Conservation (phyloP, 805 yeast species). For the Phaffomyces antillensis region DNA sequence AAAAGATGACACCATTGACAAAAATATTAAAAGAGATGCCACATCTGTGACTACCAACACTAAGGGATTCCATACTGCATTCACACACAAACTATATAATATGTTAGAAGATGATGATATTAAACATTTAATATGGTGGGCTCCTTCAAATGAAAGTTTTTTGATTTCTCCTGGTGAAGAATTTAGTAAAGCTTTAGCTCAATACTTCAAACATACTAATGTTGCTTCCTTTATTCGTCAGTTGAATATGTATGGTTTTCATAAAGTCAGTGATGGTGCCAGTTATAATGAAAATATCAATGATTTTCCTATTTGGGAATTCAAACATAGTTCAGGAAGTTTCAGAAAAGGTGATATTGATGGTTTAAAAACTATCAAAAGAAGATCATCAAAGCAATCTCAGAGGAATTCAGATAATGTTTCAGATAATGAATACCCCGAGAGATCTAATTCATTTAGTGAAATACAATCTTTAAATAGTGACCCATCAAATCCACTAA, state of each 20-base stretch:
- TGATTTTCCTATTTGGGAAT: conserved; percentile 61
- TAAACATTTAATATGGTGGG: conserved; percentile 82
- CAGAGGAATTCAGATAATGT: conserved; percentile 10
- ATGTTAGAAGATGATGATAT: conserved; percentile 79
- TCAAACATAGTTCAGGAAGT: conserved; percentile 71
- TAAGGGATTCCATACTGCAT: conserved; percentile 40
- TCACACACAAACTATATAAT: conserved; percentile 83
- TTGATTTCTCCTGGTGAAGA: conserved; percentile 80
- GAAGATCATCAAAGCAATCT: conserved; percentile 51
- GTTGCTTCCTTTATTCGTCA: conserved; percentile 76
- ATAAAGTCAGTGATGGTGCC: conserved; percentile 42
- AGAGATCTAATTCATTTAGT: conserved; percentile 14
- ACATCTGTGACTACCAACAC: conserved; percentile 16
- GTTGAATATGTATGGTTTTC: conserved; percentile 77
- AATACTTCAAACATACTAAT: conserved; percentile 74
- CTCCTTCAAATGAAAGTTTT: conserved; percentile 62
- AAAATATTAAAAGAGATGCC: conserved; percentile 11
- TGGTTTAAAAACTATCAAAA: conserved; percentile 64
- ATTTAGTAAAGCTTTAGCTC: conserved; percentile 61
- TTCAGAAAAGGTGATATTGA: conserved; percentile 80
- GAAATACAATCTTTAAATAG: conserved; percentile 9
- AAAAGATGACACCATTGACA: neutral
- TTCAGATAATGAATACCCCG: conserved; percentile 19
- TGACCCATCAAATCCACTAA: neutral
- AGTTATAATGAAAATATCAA: conserved; percentile 1